These are phyloP conservation scores for Suillus plorans DNA, from an alignment of 768 basidiomycete genomes.

Conservation along the genomic window DNA sequence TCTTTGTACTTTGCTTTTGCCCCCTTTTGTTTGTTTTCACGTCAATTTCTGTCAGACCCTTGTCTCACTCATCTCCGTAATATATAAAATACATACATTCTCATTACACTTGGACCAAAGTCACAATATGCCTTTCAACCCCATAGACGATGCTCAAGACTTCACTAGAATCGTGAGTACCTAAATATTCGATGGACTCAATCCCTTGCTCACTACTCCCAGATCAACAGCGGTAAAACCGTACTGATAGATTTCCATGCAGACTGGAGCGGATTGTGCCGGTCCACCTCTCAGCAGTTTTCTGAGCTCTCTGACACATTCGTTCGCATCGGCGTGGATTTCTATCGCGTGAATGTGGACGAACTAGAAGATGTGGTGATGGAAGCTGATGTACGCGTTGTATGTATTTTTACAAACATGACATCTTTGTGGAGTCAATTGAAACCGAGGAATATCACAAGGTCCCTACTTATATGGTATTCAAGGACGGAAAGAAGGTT, in stretches of 20 bases:
- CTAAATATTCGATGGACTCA: background rate
- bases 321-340: conserved; percentile 40
- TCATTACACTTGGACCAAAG: background rate
- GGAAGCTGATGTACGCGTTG: conserved; percentile 63
- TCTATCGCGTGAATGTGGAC: conserved; percentile 80
- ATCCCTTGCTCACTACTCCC: conserved; percentile 3
- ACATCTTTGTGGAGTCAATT: background rate
- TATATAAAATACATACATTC: background rate
- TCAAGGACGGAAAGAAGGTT: conserved; percentile 28
- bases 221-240: conserved; percentile 28
- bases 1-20: background rate
- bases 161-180: conserved; percentile 20
- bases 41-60: conserved; percentile 2
- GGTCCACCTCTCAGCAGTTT: conserved; percentile 16
- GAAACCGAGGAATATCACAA: conserved; percentile 5
- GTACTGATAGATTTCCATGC: conserved; percentile 24
- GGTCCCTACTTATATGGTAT: conserved; percentile 30
- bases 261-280: conserved; percentile 13
- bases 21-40: background rate
- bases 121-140: conserved; percentile 16
- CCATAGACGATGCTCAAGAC: conserved; percentile 19
- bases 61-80: background rate
- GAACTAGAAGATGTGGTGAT: conserved; percentile 48
- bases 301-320: conserved; percentile 21
- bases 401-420: conserved; percentile 32